Evolutionary conservation across 2,329 filamentous ascomycete species (phyloP), one percentile per base, ranked within the genome.

Genomic region (Fusarium nodosum): DNA sequence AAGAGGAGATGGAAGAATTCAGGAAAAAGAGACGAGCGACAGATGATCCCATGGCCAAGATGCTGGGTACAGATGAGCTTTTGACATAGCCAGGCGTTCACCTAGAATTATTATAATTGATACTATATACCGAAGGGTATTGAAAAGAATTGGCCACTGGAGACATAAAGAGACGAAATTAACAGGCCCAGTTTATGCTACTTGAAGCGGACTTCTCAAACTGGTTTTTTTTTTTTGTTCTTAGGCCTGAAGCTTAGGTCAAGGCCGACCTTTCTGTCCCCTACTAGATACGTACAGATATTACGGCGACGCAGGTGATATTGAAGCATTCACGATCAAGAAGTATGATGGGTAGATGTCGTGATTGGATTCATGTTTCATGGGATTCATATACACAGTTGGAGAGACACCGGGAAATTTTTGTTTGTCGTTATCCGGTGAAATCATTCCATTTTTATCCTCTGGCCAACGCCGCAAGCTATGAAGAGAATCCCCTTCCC

Each of bases 1-100:
- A 97, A 76, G 92, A 91, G 58, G 93, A 97, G 71, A 87, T 97
- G 82, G 94, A 97, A 60, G 89, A 91, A 63, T 97, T 97, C 78
- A 88, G 93, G 73, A 87, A 88, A 71, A 94, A 93, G 77, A 86
- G 90, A 68, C 87, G 88, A 53, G 89, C 88, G 30, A 89, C 90
- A 1, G 87, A 93, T 68, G 94, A 97, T 81, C 94, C 94, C 0
- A 97, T 97, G 94, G 92, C 93, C 2, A 90, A 88, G 8, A 88
- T 93, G 72, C 79, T 97, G 46, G 92, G 91, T 26, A 92, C 89
- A 77, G 91, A 94, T 76, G 88, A 92, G 73, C 62, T 70, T 36
- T 59, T 76, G 46, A 64, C 66, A 71, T 76, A 77, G 64, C 62
- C 30, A 51, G 38, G 31, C 36, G 15, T 54, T 59, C 15, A 42